A percentile compares a stretch with the other conserved stretches of the same genome.
Conservation (phyloP, 2,329 filamentous ascomycete species). For the Samsoniella hepiali region DNA sequence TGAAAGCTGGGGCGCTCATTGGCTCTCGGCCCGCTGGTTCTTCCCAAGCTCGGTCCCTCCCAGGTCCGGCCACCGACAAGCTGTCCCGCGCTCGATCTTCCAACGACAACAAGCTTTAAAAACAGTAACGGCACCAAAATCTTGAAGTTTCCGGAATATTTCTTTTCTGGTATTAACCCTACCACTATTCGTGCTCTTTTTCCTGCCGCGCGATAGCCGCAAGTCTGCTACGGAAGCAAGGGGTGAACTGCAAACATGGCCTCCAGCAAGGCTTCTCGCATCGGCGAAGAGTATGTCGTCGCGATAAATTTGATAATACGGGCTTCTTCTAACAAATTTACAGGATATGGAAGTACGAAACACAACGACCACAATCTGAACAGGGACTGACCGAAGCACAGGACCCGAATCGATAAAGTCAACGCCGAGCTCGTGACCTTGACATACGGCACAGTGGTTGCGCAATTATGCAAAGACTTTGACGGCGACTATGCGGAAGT, state of each 20-base stretch:
- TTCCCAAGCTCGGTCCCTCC: slow-evolving; percentile 26
- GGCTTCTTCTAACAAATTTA: slow-evolving; percentile 30
- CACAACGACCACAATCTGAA: slow-evolving; percentile 10
- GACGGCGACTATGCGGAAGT: slow-evolving; percentile 92
- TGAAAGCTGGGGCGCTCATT: slow-evolving; percentile 23
- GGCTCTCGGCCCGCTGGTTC: slow-evolving; percentile 35
- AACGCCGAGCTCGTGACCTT: slow-evolving; percentile 96
- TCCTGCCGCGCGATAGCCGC: neutral
- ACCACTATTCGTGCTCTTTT: neutral
- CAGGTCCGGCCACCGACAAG: slow-evolving; percentile 27
- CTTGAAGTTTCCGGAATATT: neutral
- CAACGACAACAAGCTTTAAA: neutral
- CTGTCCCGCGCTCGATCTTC: neutral
- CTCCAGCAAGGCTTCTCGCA: slow-evolving; percentile 57
- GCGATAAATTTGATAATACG: slow-evolving; percentile 23
- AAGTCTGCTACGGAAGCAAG: neutral
- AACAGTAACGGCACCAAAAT: neutral
- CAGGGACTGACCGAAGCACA: slow-evolving; percentile 41
- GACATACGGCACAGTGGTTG: slow-evolving; percentile 96
- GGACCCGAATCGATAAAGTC: slow-evolving; percentile 94
- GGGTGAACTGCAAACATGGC: slow-evolving; percentile 43
- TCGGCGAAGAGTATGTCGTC: slow-evolving; percentile 58
- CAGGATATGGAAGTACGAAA: slow-evolving; percentile 84
- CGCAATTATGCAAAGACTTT: slow-evolving; percentile 94
- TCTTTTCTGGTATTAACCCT: neutral